These are phyloP conservation scores for Ogataea sp. DNA, from an alignment of 805 yeast genomes.

Conservation along the genomic window DNA sequence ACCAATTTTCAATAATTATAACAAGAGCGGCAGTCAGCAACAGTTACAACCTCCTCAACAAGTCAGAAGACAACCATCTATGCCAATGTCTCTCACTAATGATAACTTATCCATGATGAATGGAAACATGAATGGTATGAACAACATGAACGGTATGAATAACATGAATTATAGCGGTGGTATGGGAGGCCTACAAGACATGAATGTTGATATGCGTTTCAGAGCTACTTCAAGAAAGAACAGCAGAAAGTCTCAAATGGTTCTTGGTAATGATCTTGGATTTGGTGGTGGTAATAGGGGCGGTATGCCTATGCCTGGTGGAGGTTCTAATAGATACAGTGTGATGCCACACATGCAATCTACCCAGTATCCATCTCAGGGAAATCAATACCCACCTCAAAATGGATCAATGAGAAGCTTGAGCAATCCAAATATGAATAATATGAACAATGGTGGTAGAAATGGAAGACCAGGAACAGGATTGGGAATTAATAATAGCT, in stretches of 20 bases:
- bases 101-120: slow-evolving; percentile 17
- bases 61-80: slow-evolving; percentile 20
- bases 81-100: slow-evolving; percentile 14
- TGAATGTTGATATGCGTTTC: slow-evolving; percentile 19
- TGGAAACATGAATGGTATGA: slow-evolving; percentile 10
- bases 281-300: slow-evolving; percentile 17
- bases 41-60: slow-evolving; percentile 12
- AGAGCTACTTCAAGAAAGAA: slow-evolving; percentile 38
- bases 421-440: background rate
- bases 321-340: slow-evolving; percentile 19
- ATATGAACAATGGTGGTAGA: background rate
- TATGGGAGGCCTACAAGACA: too few species aligned
- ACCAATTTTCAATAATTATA: slow-evolving; percentile 13
- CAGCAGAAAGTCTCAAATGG: slow-evolving; percentile 31
- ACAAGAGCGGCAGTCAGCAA: slow-evolving; percentile 9
- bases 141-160: too few species aligned
- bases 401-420: slow-evolving; percentile 9
- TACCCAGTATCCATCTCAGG: slow-evolving; percentile 7
- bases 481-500: slow-evolving; percentile 11
- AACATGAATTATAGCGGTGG: slow-evolving; percentile 10
- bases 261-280: slow-evolving; percentile 15
- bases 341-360: slow-evolving; percentile 19
- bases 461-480: slow-evolving; percentile 4
- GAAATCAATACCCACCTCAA: slow-evolving; percentile 6
- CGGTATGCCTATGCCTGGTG: too few species aligned